Base-by-base conservation (phyloP, 495 filamentous ascomycete species). In the Neurospora sublineolata region DNA sequence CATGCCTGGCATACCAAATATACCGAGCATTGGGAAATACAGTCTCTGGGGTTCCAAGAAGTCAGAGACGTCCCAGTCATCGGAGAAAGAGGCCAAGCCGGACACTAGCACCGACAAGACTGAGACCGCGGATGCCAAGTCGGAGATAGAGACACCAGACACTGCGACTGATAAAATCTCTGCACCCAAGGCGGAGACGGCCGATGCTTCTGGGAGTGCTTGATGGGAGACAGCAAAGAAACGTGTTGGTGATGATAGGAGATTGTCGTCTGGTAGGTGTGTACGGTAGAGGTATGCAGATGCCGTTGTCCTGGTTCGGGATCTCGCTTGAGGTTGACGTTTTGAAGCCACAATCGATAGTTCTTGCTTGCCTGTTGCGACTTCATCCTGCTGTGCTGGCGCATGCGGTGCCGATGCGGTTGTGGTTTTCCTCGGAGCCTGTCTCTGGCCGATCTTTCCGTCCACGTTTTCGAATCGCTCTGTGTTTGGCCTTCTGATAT, bases 1-100 rank as follows among this genome's bases (percentile, higher is more conserved):
- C 20, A 74, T 78, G 72, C 76, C 76, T 11, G 71, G 42, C 46
- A 78, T 78, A 67, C 74, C 75, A 9, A 71, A 68, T 20, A 72
- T 72, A 67, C 74, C 75, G 4, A 71, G 69, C 20, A 72, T 72
- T n/a, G 38, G 38, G 42, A 75, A 73, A 69, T 70, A 74, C 7
- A 72, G 72, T 68, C 70, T 79, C 41, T 76, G 74, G 58, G 71
- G 76, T 71, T 75, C 76, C 3, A 73, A 68, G 44, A 68, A 20
- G 14, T 20, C 69, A 11, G 37, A 68, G 52, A 33, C 3, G 23
- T 39, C 46, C 46, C 46, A 58, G 46, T 7, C 30, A 5, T 36
- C 10, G 11, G 71, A 52, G 38, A 67, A 14, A 27, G n/a, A 44
- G 3, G 37, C 4, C 33, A 64, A 33, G 5, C 40, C 5, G 9